Evolutionary conservation across 129 eudicot species (phyloP), one percentile per base, ranked within the genome.

Genomic region (Escallonia rubra): DNA sequence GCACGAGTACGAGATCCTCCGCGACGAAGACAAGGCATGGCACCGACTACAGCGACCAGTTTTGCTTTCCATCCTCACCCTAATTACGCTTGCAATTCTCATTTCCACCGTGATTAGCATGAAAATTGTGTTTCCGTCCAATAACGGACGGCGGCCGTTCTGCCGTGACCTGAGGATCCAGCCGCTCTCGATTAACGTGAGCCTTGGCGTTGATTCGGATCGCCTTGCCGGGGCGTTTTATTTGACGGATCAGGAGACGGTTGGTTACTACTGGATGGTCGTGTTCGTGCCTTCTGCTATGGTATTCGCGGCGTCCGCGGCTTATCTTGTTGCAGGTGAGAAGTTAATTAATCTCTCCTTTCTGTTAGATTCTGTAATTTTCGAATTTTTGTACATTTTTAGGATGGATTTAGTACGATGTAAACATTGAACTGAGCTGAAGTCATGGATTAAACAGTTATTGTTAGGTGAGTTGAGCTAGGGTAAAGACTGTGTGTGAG

Each of bases 221-320:
- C 78, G 71, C 14, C 64, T 76, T 44, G 78, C 80, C 1, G 88
- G 96, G 7, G 91, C 96, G 8, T 92, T 88, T 78, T 77, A 68
- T 66, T 74, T 92, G 12, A 92, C 98, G 59, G 95, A 92, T 84
- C 95, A 92, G 74, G 87, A 92, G 66, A 86, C 95, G 61, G 96
- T 86, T 70, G 96, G 88, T 84, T 92, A 88, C 61, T 92, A 77
- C 69, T 86, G 93, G 90, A 92, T 86, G 87, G 95, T 92, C 75
- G 85, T 92, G 79, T 88, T 92, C 66, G 16, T 92, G 65, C 98
- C 98, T 41, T 81, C 96, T 7, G 70, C 70, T 45, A 10, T 89
- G 60, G 66, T 86, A 63, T 83, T 82, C 43, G 73, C 47, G 5
- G 81, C 62, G 0, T 81, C 96, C 1, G 45, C 66, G 2, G 80